Conservation (phyloP, 2,329 filamentous ascomycete species). For the Aspergillus sp. region DNA sequence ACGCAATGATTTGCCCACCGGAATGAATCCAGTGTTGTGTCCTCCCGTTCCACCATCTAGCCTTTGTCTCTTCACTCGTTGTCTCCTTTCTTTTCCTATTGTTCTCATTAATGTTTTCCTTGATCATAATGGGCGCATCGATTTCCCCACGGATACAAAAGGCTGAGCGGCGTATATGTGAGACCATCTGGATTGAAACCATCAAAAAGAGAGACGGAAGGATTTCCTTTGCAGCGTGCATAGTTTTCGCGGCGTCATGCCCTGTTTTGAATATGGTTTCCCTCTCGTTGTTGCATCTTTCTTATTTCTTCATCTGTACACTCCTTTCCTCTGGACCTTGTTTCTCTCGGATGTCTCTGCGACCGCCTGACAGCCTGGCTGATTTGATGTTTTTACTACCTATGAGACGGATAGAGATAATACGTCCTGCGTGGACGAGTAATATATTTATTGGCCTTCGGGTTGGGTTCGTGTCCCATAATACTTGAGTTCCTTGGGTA, state of each 20-base stretch:
- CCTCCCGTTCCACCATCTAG: background rate
- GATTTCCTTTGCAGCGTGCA: slow-evolving; percentile 8
- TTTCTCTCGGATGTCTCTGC: slow-evolving; percentile 3
- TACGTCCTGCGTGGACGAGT: slow-evolving; percentile 10
- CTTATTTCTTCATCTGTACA: slow-evolving; percentile 1
- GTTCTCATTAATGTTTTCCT: slow-evolving; percentile 11
- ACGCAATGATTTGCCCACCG: background rate
- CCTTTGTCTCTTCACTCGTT: slow-evolving; percentile 5
- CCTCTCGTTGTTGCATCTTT: background rate
- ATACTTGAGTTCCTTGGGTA: background rate
- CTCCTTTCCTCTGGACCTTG: slow-evolving; percentile 1
- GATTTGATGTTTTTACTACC: slow-evolving; percentile 15
- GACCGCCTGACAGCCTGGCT: slow-evolving; percentile 2
- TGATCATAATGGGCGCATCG: slow-evolving; percentile 14
- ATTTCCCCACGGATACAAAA: slow-evolving; percentile 11
- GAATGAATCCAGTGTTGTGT: background rate
- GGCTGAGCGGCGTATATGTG: slow-evolving; percentile 17
- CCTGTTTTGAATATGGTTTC: background rate
- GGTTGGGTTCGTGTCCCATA: background rate
- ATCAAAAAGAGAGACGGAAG: slow-evolving; percentile 1
- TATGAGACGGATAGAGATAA: slow-evolving; percentile 19
- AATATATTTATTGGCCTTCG: slow-evolving; percentile 7
- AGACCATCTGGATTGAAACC: slow-evolving; percentile 7
- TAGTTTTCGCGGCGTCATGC: background rate
- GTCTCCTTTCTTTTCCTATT: slow-evolving; percentile 6